These are phyloP conservation scores for Nitzschia sp. DNA, from an alignment of 108 stramenopile species.

Conservation along the genomic window DNA sequence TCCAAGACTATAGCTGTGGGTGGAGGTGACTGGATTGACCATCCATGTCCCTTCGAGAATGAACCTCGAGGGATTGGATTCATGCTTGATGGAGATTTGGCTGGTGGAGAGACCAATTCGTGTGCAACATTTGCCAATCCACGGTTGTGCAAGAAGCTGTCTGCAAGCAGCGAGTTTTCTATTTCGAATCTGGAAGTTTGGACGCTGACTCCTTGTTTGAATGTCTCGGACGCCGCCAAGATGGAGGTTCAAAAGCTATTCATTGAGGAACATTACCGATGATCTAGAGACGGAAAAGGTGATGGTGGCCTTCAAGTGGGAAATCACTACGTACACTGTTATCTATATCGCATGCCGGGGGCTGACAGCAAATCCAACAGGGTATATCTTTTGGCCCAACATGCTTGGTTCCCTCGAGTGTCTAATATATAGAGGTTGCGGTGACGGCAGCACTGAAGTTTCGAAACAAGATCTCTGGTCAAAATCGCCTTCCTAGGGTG, in stretches of 20 bases:
- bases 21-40: constrained; percentile 21
- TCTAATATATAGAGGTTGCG: no score
- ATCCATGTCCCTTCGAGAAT: constrained; percentile 22
- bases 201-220: constrained; percentile 58
- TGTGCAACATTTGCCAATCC: constrained; percentile 73
- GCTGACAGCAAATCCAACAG: no score
- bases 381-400: no score
- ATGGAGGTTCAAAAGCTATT: constrained; percentile 41
- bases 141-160: constrained; percentile 26
- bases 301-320: no score
- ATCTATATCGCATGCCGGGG: no score
- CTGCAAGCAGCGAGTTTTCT: constrained; percentile 40
- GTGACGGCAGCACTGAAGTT: no score
- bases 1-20: constrained; percentile 53
- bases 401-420: no score
- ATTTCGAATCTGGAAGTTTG: constrained; percentile 68
- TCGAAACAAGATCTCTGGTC: no score
- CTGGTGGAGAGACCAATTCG: constrained; percentile 51
- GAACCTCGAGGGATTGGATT: constrained; percentile 55
- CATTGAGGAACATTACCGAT: constrained; percentile 13
- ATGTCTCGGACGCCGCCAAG: constrained; percentile 43
- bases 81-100: constrained; percentile 53
- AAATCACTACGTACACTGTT: no score
- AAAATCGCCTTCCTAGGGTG: no score
- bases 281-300: no score